Percentiles rank a stretch among this genome's conserved stretches.
Conservation (phyloP, 306 rosid species). For the Rubus parviflorus region DNA sequence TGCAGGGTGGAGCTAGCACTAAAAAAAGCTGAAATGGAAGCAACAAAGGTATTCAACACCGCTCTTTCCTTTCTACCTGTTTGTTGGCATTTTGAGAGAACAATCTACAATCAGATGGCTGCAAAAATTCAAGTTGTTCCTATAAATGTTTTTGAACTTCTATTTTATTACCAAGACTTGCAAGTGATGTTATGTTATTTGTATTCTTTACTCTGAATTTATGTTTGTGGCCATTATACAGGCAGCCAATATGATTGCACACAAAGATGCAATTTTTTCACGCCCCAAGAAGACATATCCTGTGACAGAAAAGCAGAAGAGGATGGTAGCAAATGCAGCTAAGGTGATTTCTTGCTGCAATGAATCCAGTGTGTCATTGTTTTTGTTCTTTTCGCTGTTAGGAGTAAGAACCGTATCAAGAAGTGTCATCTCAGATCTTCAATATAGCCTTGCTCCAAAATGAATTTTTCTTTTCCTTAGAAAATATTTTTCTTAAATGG, state of each 20-base stretch:
- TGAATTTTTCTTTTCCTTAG: too few species aligned
- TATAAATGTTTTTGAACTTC: too few species aligned
- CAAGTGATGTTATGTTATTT: too few species aligned
- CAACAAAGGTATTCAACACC: slow-evolving; percentile 57
- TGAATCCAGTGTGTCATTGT: too few species aligned
- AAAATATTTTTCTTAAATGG: too few species aligned
- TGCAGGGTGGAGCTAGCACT: slow-evolving; percentile 78
- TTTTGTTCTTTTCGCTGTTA: too few species aligned
- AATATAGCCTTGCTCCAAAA: too few species aligned
- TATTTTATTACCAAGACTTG: too few species aligned
- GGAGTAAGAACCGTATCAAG: too few species aligned
- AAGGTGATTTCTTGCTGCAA: slow-evolving; percentile 33
- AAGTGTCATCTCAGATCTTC: too few species aligned
- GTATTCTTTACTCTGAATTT: too few species aligned
- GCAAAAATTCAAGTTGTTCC: too few species aligned
- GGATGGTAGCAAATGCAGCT: slow-evolving; percentile 54
- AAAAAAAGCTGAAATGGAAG: slow-evolving; percentile 96
- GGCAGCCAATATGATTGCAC: slow-evolving; percentile 91
- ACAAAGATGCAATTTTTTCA: slow-evolving; percentile 74
- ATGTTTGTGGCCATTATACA: slow-evolving; percentile 24
- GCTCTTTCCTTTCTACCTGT: slow-evolving; percentile 7
- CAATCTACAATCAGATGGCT: neutral
- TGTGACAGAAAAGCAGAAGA: slow-evolving; percentile 73
- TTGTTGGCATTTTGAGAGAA: neutral
- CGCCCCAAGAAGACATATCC: slow-evolving; percentile 93